Base-by-base conservation (phyloP, 495 filamentous ascomycete genomes). In the Penicillium longicatenatum region DNA sequence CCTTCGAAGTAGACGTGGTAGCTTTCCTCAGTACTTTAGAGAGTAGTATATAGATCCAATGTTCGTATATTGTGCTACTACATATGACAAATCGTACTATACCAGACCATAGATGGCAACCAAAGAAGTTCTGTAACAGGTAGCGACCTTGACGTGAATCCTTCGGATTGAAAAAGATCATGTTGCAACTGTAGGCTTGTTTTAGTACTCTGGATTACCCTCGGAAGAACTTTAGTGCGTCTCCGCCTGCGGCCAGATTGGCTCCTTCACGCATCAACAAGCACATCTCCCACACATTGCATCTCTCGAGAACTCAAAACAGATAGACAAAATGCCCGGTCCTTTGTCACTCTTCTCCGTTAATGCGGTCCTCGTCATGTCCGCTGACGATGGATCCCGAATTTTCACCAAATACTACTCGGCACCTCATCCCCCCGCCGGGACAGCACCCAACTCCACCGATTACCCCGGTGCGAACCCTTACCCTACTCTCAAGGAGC, bases 341-440 rank as follows among this genome's bases (percentile, higher is more conserved):
- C 69, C 75, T 55, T 66, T 98, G 72, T 91, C 92, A 56, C 85
- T 98, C 58, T 93, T 94, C 79, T 90, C 91, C 56, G 87, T 97
- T 65, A 93, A 93, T 71, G 93, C 93, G 63, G 87, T 98, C 77
- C 84, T 97, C 72, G 85, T 96, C 70, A 89, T 97, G 76, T 89
- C 86, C 64, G 86, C 88, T 59, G 87, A 94, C 69, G 93, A 97
- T 67, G 87, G 88, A 64, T 89, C 89, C 57, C 87, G 94, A 64
- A 89, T 98, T 77, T 91, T 96, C 71, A 82, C 92, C 50, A 97
- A 96, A 78, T 98, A 98, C 84, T 98, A 94, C 83, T 89, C 81
- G 56, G 82, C 91, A 49, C 93, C 92, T 50, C 94, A 97, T 75
- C 80, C 86, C 61, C 84, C 84, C 44, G 75, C 84, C 30, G 81